Evolutionary conservation across 2,329 filamentous ascomycete species (phyloP).

Genomic region (Ophiostoma himal-ulmi): DNA sequence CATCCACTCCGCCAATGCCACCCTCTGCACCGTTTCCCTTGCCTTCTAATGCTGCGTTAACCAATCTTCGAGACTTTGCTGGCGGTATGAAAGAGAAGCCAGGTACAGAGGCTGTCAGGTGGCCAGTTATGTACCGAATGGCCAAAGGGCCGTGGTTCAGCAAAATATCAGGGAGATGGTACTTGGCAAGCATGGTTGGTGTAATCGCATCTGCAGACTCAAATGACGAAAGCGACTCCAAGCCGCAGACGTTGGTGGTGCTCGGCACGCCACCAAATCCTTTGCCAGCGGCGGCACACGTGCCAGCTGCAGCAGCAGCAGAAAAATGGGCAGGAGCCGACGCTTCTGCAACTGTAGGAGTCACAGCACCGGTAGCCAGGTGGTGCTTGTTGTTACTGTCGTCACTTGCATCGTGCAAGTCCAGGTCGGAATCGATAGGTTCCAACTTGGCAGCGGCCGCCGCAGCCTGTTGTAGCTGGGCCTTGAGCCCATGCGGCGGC

Average conservation of each 20-base stretch:
- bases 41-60: constrained; percentile 87
- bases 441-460: constrained; percentile 45
- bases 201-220: constrained; percentile 82
- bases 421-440: constrained; percentile 77
- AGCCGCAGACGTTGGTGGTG: constrained; percentile 2
- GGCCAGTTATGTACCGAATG: constrained; percentile 92
- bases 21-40: constrained; percentile 55
- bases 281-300: constrained; percentile 16
- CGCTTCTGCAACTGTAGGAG: not conserved
- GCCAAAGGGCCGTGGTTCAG: constrained; percentile 84
- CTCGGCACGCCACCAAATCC: not conserved
- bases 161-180: constrained; percentile 86
- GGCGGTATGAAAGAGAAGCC: constrained; percentile 86
- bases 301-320: not conserved
- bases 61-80: constrained; percentile 81
- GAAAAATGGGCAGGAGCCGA: not conserved
- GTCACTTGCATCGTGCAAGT: constrained; percentile 66
- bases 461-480: constrained; percentile 53
- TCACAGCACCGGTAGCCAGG: constrained; percentile 1
- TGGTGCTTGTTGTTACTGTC: constrained; percentile 28
- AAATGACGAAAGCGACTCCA: constrained; percentile 32
- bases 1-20: constrained; percentile 49
- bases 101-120: constrained; percentile 86
- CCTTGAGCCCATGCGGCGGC: constrained; percentile 71
- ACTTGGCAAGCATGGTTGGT: constrained; percentile 74